Base-by-base conservation (phyloP, 805 yeast genomes). In the Blastobotrys mokoenaii region DNA sequence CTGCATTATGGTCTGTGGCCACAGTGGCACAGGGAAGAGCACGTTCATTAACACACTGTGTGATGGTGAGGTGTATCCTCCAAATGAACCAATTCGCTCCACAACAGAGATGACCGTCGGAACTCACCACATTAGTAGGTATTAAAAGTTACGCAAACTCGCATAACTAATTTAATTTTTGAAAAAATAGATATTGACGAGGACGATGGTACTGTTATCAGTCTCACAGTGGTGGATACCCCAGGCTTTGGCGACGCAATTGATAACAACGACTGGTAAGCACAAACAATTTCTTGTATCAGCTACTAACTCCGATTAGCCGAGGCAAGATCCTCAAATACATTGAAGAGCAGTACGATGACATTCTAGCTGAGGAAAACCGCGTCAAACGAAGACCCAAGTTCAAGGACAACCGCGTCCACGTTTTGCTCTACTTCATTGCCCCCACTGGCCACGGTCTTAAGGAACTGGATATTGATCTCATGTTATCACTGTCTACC, bases 311-410 rank as follows among this genome's bases (percentile, higher is more conserved):
- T 8, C 4, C 8, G 27, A n/a, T 22, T 5, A 22, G 27, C 40
- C 66, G 70, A 37, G 48, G 49, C 1, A 62, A 73, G 44, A 71
- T 84, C 44, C 73, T 73, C 45, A 70, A 70, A 11, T 82, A 77
- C 61, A 67, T 84, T 46, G 85, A 82, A 59, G 72, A 67, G 45
- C 87, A 82, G 60, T 83, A 81, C 59, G 88, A 83, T 52, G 70
- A 51, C 12, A 60, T 84, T 0, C 71, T 88, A 40, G 86, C 85
- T 1, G 96, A 88, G 61, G 96, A 88, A 62, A 84, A 93, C 1
- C 73, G 90, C 51, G 85, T 88, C 51, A 75, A 76, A 63, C 80
- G 97, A 72, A 85, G 86, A 60, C 95, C 95, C 20, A 71, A 85
- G 41, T 76, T 77, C 47, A 69, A 68, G 34, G 95, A 84, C 63